Evolutionary conservation across 495 filamentous ascomycete species (phyloP), one percentile per base, ranked within the genome.

Genomic region (Pyrenopolyporus hunteri): DNA sequence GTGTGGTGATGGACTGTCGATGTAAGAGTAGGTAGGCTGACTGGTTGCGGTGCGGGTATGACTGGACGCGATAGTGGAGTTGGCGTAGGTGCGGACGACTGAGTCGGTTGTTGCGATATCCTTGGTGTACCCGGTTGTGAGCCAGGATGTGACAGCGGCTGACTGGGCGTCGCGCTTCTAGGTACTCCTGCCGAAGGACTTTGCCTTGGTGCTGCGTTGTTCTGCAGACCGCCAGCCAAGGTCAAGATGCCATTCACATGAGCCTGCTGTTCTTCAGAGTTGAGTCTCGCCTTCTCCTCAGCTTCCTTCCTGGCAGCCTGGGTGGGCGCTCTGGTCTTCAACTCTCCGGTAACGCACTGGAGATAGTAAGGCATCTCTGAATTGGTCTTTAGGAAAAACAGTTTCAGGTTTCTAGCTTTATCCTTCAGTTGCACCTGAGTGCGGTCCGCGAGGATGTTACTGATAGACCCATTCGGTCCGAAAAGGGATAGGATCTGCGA

Each of bases 401-500:
- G 82, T 72, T 98, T 98, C 51, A 98, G 72, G 54, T 98, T 98
- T 29, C 93, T 82, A 6, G 93, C 93, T 71, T 98, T 98, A 68
- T 98, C 93, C 69, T 97, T 97, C 10, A 97, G 79, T 68, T 97
- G 93, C 0, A 97, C 93, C 70, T 98, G 93, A 44, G 93, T 96
- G 33, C 93, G 85, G 64, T 97, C 93, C 64, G 95, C 96, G 29
- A 98, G 79, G 4, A 91, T 87, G 59, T 94, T 88, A 44, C 87
- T 93, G 48, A 94, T 84, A 2, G 86, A 88, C 3, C 93, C 93
- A 28, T 89, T 89, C 0, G 85, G 83, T 0, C 93, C 93, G 66
- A 93, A 97, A 67, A 98, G 85, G 9, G 87, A 87, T 2, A 98
- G 79, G 29, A 98, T 98, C 69, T 97, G 92, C 59, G 89, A 92